Evolutionary conservation across 345 rosid species (phyloP).

Genomic region (Tarenaya hassleriana): DNA sequence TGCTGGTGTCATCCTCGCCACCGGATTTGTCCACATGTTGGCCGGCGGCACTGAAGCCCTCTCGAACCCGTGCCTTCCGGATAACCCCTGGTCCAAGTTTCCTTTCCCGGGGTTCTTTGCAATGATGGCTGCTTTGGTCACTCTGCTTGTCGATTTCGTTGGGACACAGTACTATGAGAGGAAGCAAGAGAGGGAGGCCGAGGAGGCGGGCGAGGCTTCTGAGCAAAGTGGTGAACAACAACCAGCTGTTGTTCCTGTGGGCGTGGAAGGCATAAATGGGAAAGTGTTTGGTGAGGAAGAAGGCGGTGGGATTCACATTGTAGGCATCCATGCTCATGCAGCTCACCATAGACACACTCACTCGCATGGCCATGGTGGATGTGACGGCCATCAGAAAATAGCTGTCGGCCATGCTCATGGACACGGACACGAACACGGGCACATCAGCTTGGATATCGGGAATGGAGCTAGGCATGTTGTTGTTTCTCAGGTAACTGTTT

Average conservation of each 20-base stretch:
- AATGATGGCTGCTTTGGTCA: conserved; percentile 66
- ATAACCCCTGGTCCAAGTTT: conserved; percentile 71
- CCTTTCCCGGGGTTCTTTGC: conserved; percentile 89
- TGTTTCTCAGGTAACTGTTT: conserved; percentile 66
- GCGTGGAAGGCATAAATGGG: conserved; percentile 22
- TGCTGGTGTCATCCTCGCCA: conserved; percentile 89
- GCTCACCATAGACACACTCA: conserved; percentile 86
- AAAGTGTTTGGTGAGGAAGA: conserved; percentile 87
- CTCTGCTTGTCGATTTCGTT: conserved; percentile 80
- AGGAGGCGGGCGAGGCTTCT: conserved; percentile 27
- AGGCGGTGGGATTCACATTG: conserved; percentile 81
- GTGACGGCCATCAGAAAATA: conserved; percentile 40
- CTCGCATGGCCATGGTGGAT: conserved; percentile 50
- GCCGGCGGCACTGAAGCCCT: conserved; percentile 55
- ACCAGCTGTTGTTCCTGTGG: conserved; percentile 35
- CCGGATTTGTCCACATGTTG: conserved; percentile 95
- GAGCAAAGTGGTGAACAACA: conserved; percentile 35
- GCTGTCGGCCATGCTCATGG: conserved; percentile 20
- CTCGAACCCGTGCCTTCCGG: conserved; percentile 57
- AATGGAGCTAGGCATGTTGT: conserved; percentile 70
- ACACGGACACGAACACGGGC: conserved; percentile 22
- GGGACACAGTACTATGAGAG: conserved; percentile 93
- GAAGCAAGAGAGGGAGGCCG: conserved; percentile 53
- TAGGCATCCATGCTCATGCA: conserved; percentile 89
- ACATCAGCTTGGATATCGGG: conserved; percentile 39